phyloP scores from a whole-genome alignment of 352 stramenopile species.

The Phytophthora europaea region DNA sequence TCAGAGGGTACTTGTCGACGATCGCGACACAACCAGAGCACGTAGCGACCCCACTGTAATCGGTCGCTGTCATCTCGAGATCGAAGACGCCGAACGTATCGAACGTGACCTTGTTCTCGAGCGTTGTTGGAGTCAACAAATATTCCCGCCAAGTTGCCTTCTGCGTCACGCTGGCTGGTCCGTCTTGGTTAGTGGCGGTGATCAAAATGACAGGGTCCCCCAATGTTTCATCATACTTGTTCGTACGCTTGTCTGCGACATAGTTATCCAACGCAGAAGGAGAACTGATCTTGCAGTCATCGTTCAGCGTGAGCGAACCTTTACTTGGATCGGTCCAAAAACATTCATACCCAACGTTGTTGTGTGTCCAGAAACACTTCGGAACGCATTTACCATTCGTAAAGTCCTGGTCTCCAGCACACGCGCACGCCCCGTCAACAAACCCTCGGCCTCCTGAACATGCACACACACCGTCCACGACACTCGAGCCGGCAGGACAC shows the following conservation, averaged over 20 bases:
- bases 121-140: neutral
- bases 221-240: constrained; percentile 13
- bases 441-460: neutral
- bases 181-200: constrained; percentile 16
- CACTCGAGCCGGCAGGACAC: neutral
- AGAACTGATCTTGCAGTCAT: constrained; percentile 14
- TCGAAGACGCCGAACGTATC: constrained; percentile 37
- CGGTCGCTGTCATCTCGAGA: constrained; percentile 32
- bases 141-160: constrained; percentile 28
- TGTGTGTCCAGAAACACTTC: constrained; percentile 21
- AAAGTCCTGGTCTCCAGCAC: neutral
- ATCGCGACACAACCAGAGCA: constrained; percentile 40
- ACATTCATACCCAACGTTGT: constrained; percentile 12
- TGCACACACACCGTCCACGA: neutral
- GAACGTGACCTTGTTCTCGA: constrained; percentile 34
- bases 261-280: constrained; percentile 36
- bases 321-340: neutral
- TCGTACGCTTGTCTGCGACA: constrained; percentile 22
- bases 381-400: neutral
- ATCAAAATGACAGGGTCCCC: constrained; percentile 21
- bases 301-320: neutral
- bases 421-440: neutral
- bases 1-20: constrained; percentile 32
- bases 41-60: constrained; percentile 24
- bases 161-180: neutral